These are phyloP conservation scores for Rhinocladiella mackenziei DNA, from an alignment of 2,329 filamentous ascomycete genomes.

Conservation along the genomic window DNA sequence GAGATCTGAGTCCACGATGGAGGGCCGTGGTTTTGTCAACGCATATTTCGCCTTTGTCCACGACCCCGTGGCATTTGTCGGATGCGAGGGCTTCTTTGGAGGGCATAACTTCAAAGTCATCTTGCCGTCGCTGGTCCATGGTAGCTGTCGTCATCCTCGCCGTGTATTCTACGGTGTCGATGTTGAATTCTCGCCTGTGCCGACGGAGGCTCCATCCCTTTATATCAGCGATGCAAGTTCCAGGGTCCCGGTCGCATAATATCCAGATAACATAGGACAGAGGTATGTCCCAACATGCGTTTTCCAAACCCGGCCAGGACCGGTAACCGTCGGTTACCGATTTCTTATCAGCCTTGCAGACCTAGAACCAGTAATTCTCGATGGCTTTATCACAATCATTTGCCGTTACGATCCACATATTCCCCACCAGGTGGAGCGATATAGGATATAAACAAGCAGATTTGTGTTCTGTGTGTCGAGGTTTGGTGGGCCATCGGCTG, in stretches of 20 bases:
- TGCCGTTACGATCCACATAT: not conserved
- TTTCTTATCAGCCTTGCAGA: conserved; percentile 1
- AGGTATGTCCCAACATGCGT: too few relatives aligned
- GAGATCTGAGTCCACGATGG: not conserved
- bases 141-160: not conserved
- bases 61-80: not conserved
- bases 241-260: not conserved
- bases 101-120: not conserved
- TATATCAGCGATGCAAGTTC: not conserved
- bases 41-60: not conserved
- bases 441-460: not conserved
- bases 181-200: not conserved
- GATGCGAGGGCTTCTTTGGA: conserved; percentile 1
- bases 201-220: not conserved
- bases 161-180: not conserved
- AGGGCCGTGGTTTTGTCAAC: not conserved
- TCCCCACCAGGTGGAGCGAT: not conserved
- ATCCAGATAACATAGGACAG: not conserved
- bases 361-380: not conserved
- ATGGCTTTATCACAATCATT: not conserved
- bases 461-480: not conserved
- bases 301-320: not conserved
- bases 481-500: too few relatives aligned
- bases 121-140: not conserved
- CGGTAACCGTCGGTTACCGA: not conserved